These are phyloP conservation scores for Fusarium floridanum DNA, from an alignment of 2,329 filamentous ascomycete genomes.

Conservation along the genomic window DNA sequence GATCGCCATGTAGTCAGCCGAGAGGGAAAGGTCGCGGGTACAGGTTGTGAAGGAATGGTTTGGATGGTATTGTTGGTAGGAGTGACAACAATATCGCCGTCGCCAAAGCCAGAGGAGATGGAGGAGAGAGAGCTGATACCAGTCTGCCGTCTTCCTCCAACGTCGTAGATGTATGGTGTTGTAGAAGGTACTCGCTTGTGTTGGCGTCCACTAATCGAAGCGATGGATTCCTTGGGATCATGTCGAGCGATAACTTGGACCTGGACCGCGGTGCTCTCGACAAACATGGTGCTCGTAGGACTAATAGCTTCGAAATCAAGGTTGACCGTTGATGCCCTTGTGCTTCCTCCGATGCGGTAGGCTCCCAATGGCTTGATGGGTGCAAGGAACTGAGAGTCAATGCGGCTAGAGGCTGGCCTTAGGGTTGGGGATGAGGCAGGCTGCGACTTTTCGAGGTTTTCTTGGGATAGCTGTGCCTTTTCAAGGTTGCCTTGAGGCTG, in stretches of 20 bases:
- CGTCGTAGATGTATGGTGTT: slow-evolving; percentile 33
- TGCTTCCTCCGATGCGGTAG: slow-evolving; percentile 31
- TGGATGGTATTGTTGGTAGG: slow-evolving; percentile 40
- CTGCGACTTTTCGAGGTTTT: slow-evolving; percentile 41
- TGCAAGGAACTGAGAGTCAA: slow-evolving; percentile 43
- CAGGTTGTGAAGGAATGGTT: slow-evolving; percentile 31
- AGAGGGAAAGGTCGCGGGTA: slow-evolving; percentile 16
- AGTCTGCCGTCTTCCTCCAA: slow-evolving; percentile 44
- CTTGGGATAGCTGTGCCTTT: slow-evolving; percentile 26
- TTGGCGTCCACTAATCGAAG: slow-evolving; percentile 16
- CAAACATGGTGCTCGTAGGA: slow-evolving; percentile 41
- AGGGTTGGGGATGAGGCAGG: slow-evolving; percentile 5
- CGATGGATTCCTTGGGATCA: slow-evolving; percentile 30
- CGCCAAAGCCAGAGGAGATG: slow-evolving; percentile 74
- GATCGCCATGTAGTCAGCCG: slow-evolving; percentile 35
- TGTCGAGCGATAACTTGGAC: slow-evolving; percentile 39
- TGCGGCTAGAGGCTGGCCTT: slow-evolving; percentile 18
- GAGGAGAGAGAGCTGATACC: slow-evolving; percentile 68
- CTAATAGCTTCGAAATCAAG: slow-evolving; percentile 36
- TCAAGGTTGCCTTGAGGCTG: slow-evolving; percentile 9
- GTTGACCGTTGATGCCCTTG: slow-evolving; percentile 20
- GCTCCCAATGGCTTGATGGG: slow-evolving; percentile 37
- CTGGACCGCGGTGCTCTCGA: slow-evolving; percentile 39
- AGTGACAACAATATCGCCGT: slow-evolving; percentile 68
- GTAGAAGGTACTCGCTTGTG: slow-evolving; percentile 35